Evolutionary conservation across 1,139 yeast species (phyloP).

Genomic region (Geotrichum aggregatum): DNA sequence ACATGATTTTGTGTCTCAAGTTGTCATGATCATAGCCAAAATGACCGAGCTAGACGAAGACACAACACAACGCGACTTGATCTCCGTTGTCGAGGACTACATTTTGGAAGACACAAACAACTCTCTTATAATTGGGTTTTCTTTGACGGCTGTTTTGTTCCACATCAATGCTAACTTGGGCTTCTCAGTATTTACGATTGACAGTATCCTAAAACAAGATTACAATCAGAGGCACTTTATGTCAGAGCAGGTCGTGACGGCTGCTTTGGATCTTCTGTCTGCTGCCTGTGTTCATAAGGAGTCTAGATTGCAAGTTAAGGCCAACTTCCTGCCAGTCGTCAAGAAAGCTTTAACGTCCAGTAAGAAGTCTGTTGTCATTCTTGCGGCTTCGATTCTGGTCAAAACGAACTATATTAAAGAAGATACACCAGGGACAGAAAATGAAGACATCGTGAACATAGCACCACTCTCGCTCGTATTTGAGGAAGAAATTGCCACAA

Average conservation of each 20-base stretch:
- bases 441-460: constrained; percentile 27
- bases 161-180: constrained; percentile 46
- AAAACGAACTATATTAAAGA: constrained; percentile 29
- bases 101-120: constrained; percentile 23
- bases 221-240: constrained; percentile 24
- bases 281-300: constrained; percentile 37
- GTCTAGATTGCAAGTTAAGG: constrained; percentile 33
- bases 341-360: constrained; percentile 28
- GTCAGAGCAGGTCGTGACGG: constrained; percentile 29
- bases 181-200: constrained; percentile 20
- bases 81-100: constrained; percentile 24
- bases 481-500: constrained; percentile 30
- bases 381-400: constrained; percentile 39
- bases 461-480: constrained; percentile 33
- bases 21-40: constrained; percentile 26
- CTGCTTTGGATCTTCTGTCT: constrained; percentile 37
- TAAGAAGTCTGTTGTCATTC: constrained; percentile 29
- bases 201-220: constrained; percentile 21
- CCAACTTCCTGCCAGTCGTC: constrained; percentile 31
- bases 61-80: constrained; percentile 19
- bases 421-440: constrained; percentile 20
- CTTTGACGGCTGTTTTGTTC: constrained; percentile 61
- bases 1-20: constrained; percentile 22
- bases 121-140: constrained; percentile 47
- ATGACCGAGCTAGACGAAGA: constrained; percentile 24